Base-by-base conservation (phyloP, 495 filamentous ascomycete genomes). In the Penicillium tannophilum region DNA sequence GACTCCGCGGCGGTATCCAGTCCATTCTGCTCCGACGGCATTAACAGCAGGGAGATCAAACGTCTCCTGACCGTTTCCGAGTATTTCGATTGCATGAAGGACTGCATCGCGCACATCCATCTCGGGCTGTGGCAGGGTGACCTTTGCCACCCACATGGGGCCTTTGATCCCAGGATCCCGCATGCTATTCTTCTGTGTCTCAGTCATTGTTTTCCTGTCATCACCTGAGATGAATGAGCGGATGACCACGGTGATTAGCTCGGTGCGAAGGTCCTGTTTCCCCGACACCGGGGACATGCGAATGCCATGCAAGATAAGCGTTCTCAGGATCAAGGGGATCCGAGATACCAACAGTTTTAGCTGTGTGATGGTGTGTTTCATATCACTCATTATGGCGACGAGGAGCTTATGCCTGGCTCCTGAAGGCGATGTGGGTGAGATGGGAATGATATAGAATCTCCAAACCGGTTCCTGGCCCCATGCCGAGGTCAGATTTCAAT, bases 1-100 rank as follows among this genome's bases (percentile, higher is more conserved):
- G 20, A 84, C 89, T 17, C 75, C 81, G 7, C 73, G 72, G 35
- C 90, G 81, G 68, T 88, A 86, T 0, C 89, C 91, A 6, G 90
- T 90, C 93, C 93, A 98, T 69, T 98, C 93, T 4, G 86, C 93
- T 63, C 90, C 88, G 2, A 93, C 84, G 4, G 84, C 75, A 0
- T 68, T 68, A 1, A 87, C 68, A 0, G 75, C 76, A 0, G 89
- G 86, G 42, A 85, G 68, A 61, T 76, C 73, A 48, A 82, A 83
- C 3, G 72, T 76, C 60, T 78, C 72, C 16, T 70, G 72, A 4
- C 73, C 73, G 16, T 76, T 68, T 58, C 82, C 82, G 68, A 94
- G 71, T 5, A 79, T 79, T 30, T 89, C 79, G 58, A 96, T 87
- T 7, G 83, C 90, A 35, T 70, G 72, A 43, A 84, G 75, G 6